Evolutionary conservation across 2,329 filamentous ascomycete species (phyloP).

Genomic region (Aspergillus fijiensis): DNA sequence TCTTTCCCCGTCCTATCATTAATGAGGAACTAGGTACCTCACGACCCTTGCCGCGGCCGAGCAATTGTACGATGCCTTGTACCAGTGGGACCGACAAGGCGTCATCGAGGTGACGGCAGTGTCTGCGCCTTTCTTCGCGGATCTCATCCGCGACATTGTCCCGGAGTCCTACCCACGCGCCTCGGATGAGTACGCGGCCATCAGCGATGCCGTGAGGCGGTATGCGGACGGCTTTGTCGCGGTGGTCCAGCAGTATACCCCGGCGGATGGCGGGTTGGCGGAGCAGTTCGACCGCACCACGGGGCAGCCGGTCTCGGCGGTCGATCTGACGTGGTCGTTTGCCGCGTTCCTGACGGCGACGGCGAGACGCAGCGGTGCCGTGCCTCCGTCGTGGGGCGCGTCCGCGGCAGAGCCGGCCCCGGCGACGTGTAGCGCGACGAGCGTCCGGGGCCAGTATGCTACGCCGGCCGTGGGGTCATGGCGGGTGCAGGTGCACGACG

Average conservation of each 20-base stretch:
- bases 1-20: not conserved
- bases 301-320: constrained; percentile 16
- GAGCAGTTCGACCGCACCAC: constrained; percentile 37
- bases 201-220: constrained; percentile 59
- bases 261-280: constrained; percentile 26
- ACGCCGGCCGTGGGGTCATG: not conserved
- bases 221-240: constrained; percentile 60
- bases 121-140: constrained; percentile 70
- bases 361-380: constrained; percentile 15
- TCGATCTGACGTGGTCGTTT: constrained; percentile 25
- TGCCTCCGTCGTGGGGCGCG: constrained; percentile 24
- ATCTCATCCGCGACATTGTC: constrained; percentile 58
- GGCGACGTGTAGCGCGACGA: not conserved
- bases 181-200: constrained; percentile 50
- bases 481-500: not conserved
- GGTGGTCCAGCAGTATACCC: constrained; percentile 34
- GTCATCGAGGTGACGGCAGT: constrained; percentile 62
- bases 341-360: constrained; percentile 21
- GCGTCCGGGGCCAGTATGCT: not conserved
- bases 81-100: constrained; percentile 64
- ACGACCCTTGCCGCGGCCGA: constrained; percentile 70
- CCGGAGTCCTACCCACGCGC: constrained; percentile 64
- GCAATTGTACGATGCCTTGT: constrained; percentile 71
- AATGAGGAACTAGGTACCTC: constrained; percentile 17
- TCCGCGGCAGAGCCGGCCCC: constrained; percentile 1